These are phyloP conservation scores for Yarrowia galli DNA, from an alignment of 1,139 yeast species.

Conservation along the genomic window DNA sequence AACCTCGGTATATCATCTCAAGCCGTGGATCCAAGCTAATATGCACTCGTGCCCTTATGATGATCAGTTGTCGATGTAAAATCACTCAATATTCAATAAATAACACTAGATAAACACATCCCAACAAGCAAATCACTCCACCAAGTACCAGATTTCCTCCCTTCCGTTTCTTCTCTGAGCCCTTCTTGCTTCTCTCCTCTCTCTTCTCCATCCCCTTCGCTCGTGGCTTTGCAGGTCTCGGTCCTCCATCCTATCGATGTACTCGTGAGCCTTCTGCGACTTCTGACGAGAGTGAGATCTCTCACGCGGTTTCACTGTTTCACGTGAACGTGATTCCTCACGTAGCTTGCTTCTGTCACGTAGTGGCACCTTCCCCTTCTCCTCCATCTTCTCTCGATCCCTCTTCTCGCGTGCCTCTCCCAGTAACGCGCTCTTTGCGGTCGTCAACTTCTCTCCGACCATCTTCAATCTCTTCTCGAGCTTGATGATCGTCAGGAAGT, in stretches of 20 bases:
- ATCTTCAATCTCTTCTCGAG: slow-evolving; percentile 5
- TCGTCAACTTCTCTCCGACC: not conserved
- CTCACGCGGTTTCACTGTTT: not conserved
- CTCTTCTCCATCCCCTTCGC: not conserved
- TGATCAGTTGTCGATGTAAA: too few relatives aligned
- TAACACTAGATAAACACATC: not conserved
- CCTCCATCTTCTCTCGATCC: not conserved
- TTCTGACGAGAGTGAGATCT: not conserved
- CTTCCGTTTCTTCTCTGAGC: not conserved
- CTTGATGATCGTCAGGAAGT: slow-evolving; percentile 18
- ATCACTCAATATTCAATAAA: not conserved
- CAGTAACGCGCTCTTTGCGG: not conserved
- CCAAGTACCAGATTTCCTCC: not conserved
- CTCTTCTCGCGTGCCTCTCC: not conserved
- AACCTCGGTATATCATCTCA: too few relatives aligned
- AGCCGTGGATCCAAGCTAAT: too few relatives aligned
- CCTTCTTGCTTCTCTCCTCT: not conserved
- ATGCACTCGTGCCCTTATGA: too few relatives aligned
- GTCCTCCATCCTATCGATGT: not conserved
- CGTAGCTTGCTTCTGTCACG: not conserved
- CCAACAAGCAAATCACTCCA: not conserved
- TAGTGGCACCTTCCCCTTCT: not conserved
- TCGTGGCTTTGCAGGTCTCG: not conserved
- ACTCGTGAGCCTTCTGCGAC: not conserved
- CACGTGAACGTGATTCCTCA: not conserved